Percentiles rank a stretch among this genome's conserved stretches.
Evolutionary conservation across 257 asterid genomes (phyloP).

Genomic region (Forsythia viridissima): DNA sequence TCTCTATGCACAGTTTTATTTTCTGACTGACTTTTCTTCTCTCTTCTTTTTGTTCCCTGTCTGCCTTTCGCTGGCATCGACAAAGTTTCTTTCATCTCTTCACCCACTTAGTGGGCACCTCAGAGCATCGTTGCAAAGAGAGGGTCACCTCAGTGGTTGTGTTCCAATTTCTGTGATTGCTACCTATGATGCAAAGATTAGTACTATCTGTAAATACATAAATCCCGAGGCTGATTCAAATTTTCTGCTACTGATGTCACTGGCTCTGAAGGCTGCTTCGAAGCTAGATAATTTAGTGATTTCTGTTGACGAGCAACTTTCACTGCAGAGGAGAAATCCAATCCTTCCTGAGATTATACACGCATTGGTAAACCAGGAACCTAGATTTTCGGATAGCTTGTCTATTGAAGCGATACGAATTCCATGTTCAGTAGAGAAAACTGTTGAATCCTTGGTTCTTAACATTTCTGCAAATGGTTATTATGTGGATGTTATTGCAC

Average conservation of each 20-base stretch:
- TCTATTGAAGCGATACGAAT: slow-evolving; percentile 55
- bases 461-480: slow-evolving; percentile 47
- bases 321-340: slow-evolving; percentile 59
- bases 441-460: slow-evolving; percentile 53
- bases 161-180: slow-evolving; percentile 80
- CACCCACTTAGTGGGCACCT: slow-evolving; percentile 92
- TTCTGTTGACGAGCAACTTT: slow-evolving; percentile 51
- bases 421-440: slow-evolving; percentile 57
- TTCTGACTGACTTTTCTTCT: slow-evolving; percentile 5
- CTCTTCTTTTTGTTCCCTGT: slow-evolving; percentile 2
- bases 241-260: slow-evolving; percentile 55
- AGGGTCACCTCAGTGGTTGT: slow-evolving; percentile 56
- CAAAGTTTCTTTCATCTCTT: slow-evolving; percentile 71
- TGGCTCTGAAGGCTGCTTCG: slow-evolving; percentile 56
- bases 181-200: slow-evolving; percentile 60
- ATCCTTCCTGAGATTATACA: slow-evolving; percentile 45
- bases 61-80: slow-evolving; percentile 28
- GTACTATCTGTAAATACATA: slow-evolving; percentile 72
- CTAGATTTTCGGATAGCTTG: slow-evolving; percentile 38
- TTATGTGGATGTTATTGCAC: slow-evolving; percentile 83
- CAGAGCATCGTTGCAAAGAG: slow-evolving; percentile 72
- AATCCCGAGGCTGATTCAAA: slow-evolving; percentile 55
- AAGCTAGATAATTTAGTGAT: slow-evolving; percentile 44
- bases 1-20: slow-evolving; percentile 5
- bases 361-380: slow-evolving; percentile 46